Evolutionary conservation across 352 stramenopile species (phyloP), one percentile per base, ranked within the genome.

Genomic region (Globisporangium acanthophoron): DNA sequence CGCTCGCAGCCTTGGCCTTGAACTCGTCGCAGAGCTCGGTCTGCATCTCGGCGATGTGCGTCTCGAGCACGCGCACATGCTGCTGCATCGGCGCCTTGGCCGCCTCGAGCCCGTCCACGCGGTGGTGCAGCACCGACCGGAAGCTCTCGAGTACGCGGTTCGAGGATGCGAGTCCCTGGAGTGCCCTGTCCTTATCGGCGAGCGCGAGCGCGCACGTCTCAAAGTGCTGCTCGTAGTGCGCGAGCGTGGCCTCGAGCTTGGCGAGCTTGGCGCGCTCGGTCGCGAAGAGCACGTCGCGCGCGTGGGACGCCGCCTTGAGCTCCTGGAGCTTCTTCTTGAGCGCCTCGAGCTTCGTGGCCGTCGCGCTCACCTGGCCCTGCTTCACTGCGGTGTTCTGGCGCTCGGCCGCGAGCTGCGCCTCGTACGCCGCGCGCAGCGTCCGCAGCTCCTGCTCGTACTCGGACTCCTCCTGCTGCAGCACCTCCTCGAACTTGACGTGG

Each of bases 321-420:
- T 94, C 84, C 47, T 92, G 81, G 65, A 92, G 86, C 47, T 94
- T 94, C 61, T 92, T 94, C 48, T 88, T 76, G 9, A 92, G 64
- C 7, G 80, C 86, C 48, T 94, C 84, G 15, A 94, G 73, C 55
- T 92, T 94, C 2, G 78, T 94, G 61, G 78, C 90, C 0, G 78
- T 79, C 48, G 81, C 82, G 52, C 78, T 94, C 12, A 94, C 67
- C 55, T 89, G 80, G 0, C 79, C 83, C 54, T 94, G 80, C 50
- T 91, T 92, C 41, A 91, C 69, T 20, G 84, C 82, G 1, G 84
- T 91, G 45, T 89, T 92, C 51, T 91, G 82, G 2, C 84, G 70
- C 63, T 94, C 84, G 15, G 56, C 65, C 27, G 85, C 79, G 12
- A 92, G 62, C n/a, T 91, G 82, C 5, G 62, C 59, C 18, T 88